A percentile compares a stretch with the other conserved stretches of the same genome.
Evolutionary conservation across 768 basidiomycete genomes (phyloP).

Genomic region (Russula olivacea): DNA sequence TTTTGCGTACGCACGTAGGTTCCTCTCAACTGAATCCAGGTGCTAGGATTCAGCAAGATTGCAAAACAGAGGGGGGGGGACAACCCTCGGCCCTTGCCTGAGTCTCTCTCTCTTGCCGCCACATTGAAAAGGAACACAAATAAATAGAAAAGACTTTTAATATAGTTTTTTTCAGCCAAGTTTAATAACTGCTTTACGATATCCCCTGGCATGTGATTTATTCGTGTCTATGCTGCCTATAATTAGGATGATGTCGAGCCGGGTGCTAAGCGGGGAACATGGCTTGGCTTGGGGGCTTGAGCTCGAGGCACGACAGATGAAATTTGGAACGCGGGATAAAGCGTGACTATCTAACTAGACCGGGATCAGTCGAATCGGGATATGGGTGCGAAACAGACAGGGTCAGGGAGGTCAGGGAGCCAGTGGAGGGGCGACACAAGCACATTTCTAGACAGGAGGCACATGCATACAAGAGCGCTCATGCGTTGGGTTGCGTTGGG

Average conservation of each 20-base stretch:
- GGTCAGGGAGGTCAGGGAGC: not conserved
- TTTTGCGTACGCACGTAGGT: not conserved
- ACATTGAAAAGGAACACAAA: too few species aligned
- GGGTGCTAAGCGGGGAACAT: not conserved
- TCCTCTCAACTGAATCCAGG: too few species aligned
- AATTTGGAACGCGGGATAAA: not conserved
- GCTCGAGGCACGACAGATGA: not conserved
- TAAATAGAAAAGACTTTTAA: too few species aligned
- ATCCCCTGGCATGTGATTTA: not conserved
- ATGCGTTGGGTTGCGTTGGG: not conserved
- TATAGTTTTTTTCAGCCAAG: too few species aligned
- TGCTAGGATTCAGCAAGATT: conserved; percentile 7
- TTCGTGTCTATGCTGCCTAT: not conserved
- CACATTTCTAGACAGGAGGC: conserved; percentile 4
- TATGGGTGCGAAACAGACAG: not conserved
- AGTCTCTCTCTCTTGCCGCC: not conserved
- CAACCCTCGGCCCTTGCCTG: not conserved
- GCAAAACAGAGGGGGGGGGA: not conserved
- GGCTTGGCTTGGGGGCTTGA: not conserved
- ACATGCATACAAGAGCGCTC: not conserved
- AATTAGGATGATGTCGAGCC: not conserved
- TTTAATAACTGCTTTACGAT: too few species aligned
- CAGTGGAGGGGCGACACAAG: conserved; percentile 1
- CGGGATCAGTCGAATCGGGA: not conserved
- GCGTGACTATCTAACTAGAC: not conserved